Evolutionary conservation across 805 yeast genomes (phyloP), one percentile per base, ranked within the genome.

Genomic region (Metschnikowia continentalis): DNA sequence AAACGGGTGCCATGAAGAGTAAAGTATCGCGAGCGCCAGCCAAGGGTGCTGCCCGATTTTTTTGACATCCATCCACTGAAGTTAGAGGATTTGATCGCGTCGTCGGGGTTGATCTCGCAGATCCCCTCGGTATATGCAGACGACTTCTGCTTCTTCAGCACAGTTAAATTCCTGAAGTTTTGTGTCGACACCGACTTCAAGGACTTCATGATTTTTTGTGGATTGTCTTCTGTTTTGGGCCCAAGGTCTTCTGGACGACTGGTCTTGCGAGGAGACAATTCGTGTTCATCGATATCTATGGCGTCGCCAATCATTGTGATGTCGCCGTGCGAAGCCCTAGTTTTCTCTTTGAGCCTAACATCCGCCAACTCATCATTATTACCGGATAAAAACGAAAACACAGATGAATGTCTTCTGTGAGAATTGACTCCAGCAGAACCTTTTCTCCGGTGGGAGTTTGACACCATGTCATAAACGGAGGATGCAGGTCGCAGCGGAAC

Each of bases 1-100:
- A 94, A 70, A 59, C 99, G 76, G 0, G 99, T 94, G 2, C 96
- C 96, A 69, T 94, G 96, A 35, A 94, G 74, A 0, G 92, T 83
- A 64, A 91, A 91, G 61, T 76, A 84, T 47, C 99, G 79, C 50
- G 85, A 84, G 61, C 91, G 86, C 98, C 99, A 94, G 15, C 90
- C 81, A 3, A 95, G 81, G 52, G 85, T 78, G 52, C 86, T 88
- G 22, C 96, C 96, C 1, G 76, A 70, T 57, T 88, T 84, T 68
- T 94, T 94, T 48, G 90, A 82, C 96, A 94, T 89, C 96, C 97
- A 94, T 2, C 99, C 99, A 45, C 89, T 83, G 60, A 76, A 82
- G 49, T 78, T 86, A 0, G 97, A 89, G 6, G 85, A 72, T 58
- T 81, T 81, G 44, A 87, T 80, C 0, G 98, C 86, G 42, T 88